These are phyloP conservation scores for Phoenix roebelenii DNA, from an alignment of 176 grass and related monocot genomes.

Conservation along the genomic window DNA sequence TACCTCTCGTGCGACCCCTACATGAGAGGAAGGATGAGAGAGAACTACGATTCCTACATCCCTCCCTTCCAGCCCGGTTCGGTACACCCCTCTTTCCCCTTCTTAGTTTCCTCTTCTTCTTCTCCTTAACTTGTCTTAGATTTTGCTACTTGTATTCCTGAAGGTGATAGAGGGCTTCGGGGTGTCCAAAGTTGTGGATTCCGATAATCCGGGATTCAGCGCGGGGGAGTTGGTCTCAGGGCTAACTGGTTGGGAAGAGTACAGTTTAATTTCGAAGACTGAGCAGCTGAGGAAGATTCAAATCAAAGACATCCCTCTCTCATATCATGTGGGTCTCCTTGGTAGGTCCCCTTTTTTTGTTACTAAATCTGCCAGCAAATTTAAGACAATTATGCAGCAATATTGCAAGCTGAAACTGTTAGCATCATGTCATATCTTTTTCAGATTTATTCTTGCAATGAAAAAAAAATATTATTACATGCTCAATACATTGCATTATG, in stretches of 20 bases:
- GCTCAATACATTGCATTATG: too few relatives aligned
- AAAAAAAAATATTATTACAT: too few relatives aligned
- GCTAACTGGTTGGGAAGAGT: constrained; percentile 85
- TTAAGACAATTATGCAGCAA: too few relatives aligned
- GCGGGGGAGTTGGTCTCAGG: constrained; percentile 56
- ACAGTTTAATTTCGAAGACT: constrained; percentile 44
- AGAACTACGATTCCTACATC: constrained; percentile 54
- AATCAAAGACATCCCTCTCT: constrained; percentile 48
- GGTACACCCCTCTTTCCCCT: constrained; percentile 12
- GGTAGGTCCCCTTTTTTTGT: constrained; percentile 23
- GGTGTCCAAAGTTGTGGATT: constrained; percentile 54
- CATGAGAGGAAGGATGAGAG: constrained; percentile 63
- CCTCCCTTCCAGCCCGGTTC: constrained; percentile 72
- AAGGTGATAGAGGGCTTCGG: constrained; percentile 63
- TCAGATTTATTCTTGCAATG: too few relatives aligned
- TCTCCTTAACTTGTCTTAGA: background rate
- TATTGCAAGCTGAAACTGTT: too few relatives aligned
- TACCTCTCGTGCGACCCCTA: constrained; percentile 91
- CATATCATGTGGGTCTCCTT: constrained; percentile 62
- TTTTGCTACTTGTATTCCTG: constrained; percentile 4
- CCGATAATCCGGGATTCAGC: constrained; percentile 42
- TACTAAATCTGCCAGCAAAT: too few relatives aligned
- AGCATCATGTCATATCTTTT: too few relatives aligned
- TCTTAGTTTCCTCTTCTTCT: background rate
- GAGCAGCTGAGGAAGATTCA: constrained; percentile 54